Evolutionary conservation across 345 rosid species (phyloP).

Genomic region (Hibiscus trionum): DNA sequence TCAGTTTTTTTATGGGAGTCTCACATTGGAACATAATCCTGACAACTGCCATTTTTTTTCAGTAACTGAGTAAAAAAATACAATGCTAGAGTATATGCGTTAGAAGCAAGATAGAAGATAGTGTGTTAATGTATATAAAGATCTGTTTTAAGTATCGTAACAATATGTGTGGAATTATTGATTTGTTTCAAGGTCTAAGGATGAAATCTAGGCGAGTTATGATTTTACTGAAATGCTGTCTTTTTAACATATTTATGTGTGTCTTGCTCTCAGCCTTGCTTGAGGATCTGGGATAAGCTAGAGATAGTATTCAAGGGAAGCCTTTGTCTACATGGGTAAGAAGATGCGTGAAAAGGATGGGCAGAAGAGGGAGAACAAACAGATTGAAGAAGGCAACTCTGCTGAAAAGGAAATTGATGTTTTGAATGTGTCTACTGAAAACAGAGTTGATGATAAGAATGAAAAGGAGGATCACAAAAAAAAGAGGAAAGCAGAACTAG

Average conservation of each 20-base stretch:
- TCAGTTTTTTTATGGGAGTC: no score
- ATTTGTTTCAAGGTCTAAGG: neutral
- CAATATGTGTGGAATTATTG: no score
- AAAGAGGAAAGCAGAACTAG: neutral
- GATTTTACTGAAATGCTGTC: neutral
- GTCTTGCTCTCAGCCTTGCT: neutral
- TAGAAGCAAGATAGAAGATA: no score
- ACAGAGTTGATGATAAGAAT: neutral
- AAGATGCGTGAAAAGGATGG: neutral
- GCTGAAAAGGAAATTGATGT: neutral
- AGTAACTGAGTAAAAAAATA: no score
- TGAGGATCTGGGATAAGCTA: neutral
- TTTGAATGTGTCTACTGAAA: neutral
- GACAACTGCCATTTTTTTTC: no score
- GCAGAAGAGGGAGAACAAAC: neutral
- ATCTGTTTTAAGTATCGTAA: no score
- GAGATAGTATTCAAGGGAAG: neutral
- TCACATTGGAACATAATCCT: no score
- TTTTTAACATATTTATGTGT: neutral
- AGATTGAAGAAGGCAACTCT: neutral
- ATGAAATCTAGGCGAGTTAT: neutral
- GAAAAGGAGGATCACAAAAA: neutral
- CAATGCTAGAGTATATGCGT: no score
- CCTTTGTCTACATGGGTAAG: constrained; percentile 1
- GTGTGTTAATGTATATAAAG: no score